Evolutionary conservation across 2,329 filamentous ascomycete genomes (phyloP).

Genomic region (Ramichloridium luteum): DNA sequence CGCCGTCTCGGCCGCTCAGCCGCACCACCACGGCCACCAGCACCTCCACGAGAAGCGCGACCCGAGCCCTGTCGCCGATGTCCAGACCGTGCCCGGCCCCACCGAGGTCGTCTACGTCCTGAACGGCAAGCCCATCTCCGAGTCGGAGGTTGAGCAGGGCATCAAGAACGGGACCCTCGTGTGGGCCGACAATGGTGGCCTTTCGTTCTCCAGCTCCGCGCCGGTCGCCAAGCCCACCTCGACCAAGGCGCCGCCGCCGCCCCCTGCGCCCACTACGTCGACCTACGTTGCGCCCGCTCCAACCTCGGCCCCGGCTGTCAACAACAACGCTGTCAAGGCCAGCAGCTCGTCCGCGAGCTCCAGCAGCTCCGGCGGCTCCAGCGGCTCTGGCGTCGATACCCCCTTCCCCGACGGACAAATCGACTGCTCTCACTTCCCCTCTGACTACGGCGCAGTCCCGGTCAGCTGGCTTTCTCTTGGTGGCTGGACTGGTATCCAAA

Average conservation of each 20-base stretch:
- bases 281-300: constrained; percentile 14
- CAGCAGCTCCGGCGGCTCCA: constrained; percentile 7
- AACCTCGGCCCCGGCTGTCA: constrained; percentile 9
- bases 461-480: constrained; percentile 56
- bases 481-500: constrained; percentile 73
- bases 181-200: constrained; percentile 45
- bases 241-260: constrained; percentile 16
- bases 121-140: constrained; percentile 49
- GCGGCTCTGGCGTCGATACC: constrained; percentile 45
- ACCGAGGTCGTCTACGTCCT: constrained; percentile 61
- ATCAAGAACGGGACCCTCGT: constrained; percentile 53
- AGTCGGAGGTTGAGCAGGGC: constrained; percentile 56
- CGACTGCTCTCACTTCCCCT: constrained; percentile 62
- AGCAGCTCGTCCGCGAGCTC: constrained; percentile 9
- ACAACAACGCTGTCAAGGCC: constrained; percentile 12
- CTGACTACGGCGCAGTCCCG: constrained; percentile 63
- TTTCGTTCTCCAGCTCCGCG: constrained; percentile 22
- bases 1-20: constrained; percentile 43
- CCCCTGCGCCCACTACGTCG: constrained; percentile 3
- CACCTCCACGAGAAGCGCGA: constrained; percentile 49
- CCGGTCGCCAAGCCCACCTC: constrained; percentile 18
- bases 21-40: constrained; percentile 46
- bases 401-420: constrained; percentile 67
- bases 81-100: constrained; percentile 45
- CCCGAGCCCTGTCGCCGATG: constrained; percentile 30